phyloP scores from a whole-genome alignment of 176 grass and related monocot species.

The Saccharum spontaneum region DNA sequence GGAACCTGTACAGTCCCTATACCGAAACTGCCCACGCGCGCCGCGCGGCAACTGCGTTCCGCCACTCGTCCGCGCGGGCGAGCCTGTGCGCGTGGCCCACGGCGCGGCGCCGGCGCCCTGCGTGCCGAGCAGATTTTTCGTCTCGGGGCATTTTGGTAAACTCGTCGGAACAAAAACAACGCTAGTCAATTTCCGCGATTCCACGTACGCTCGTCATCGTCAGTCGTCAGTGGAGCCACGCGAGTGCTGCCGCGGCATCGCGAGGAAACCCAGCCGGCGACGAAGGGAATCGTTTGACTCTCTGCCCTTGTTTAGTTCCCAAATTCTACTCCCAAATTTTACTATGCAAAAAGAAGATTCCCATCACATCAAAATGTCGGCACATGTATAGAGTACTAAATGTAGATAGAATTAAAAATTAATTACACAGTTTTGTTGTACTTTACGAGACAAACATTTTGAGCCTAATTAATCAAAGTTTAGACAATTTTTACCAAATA shows the following conservation, averaged over 20 bases:
- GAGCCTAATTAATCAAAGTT: too few relatives aligned
- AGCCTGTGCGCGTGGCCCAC: too few relatives aligned
- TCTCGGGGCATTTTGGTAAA: not conserved
- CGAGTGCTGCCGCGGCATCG: constrained; percentile 6
- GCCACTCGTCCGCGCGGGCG: not conserved
- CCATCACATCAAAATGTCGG: too few relatives aligned
- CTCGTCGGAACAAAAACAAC: not conserved
- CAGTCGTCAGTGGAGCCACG: constrained; percentile 11
- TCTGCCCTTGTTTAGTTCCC: too few relatives aligned
- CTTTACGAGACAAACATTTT: too few relatives aligned
- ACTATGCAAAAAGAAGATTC: too few relatives aligned
- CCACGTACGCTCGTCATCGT: not conserved
- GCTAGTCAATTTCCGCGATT: constrained; percentile 21
- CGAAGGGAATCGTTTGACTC: not conserved
- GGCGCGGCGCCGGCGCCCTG: not conserved
- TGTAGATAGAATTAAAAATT: too few relatives aligned
- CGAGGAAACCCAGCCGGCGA: constrained; percentile 2
- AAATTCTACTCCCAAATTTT: too few relatives aligned
- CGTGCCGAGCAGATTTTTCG: not conserved
- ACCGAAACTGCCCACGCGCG: constrained; percentile 7
- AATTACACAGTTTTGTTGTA: too few relatives aligned
- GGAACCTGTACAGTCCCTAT: not conserved
- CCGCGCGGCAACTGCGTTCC: not conserved
- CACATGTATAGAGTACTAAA: too few relatives aligned
- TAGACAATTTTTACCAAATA: too few relatives aligned